A percentile compares a stretch with the other conserved stretches of the same genome.
phyloP scores from a whole-genome alignment of 805 yeast species.

The Saccharomyces eubayanus region DNA sequence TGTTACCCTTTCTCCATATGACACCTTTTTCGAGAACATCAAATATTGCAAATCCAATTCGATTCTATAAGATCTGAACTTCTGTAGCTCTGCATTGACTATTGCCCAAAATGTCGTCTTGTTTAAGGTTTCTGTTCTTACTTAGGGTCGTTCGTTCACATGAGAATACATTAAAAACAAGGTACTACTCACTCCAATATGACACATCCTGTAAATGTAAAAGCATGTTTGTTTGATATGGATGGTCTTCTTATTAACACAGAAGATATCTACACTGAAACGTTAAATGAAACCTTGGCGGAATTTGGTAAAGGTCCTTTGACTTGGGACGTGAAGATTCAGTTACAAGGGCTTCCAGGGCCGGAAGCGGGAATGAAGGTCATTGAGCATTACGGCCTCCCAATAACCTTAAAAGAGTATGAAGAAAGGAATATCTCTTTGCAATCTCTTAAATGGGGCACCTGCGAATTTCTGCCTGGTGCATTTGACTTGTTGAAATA shows the following conservation, averaged over 20 bases:
- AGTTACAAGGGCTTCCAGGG: constrained; percentile 89
- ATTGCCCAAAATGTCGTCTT: neutral
- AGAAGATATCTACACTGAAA: constrained; percentile 83
- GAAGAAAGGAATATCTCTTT: constrained; percentile 41
- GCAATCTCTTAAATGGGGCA: constrained; percentile 53
- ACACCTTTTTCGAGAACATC: neutral
- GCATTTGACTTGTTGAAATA: constrained; percentile 59
- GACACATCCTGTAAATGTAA: constrained; percentile 8
- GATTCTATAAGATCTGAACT: neutral
- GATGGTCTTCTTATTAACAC: constrained; percentile 91
- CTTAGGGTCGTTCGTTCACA: neutral
- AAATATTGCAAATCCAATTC: neutral
- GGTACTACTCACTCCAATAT: neutral
- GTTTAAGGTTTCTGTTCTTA: too few species aligned
- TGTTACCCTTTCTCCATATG: neutral
- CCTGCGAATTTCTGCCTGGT: constrained; percentile 70
- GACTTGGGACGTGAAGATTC: constrained; percentile 84
- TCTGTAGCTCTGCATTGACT: neutral
- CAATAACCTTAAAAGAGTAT: constrained; percentile 59
- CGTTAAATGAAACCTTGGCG: constrained; percentile 57
- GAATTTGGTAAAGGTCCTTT: constrained; percentile 68
- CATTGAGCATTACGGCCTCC: constrained; percentile 60
- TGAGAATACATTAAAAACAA: neutral
- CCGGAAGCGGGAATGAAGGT: constrained; percentile 57
- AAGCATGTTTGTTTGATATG: constrained; percentile 56